A percentile compares a stretch with the other conserved stretches of the same genome.
Evolutionary conservation across 2,329 filamentous ascomycete genomes (phyloP).

Genomic region (Kalaharituber pfeilii): DNA sequence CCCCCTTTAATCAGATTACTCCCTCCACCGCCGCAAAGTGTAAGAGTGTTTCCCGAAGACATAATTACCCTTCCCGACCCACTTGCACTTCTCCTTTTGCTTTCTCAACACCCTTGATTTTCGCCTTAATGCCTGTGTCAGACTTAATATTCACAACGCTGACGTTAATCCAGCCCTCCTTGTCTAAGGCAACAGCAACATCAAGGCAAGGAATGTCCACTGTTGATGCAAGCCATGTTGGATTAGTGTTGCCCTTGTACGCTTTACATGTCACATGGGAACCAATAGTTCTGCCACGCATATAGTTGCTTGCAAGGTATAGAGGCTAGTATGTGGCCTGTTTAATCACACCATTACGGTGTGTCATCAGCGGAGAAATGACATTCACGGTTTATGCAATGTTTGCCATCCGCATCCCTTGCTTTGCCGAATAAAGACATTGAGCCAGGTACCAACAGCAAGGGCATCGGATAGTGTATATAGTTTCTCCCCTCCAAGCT

Average conservation of each 20-base stretch:
- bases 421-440: too few relatives aligned
- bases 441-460: too few relatives aligned
- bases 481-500: too few relatives aligned
- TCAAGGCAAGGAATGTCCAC: constrained; percentile 56
- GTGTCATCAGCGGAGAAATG: too few relatives aligned
- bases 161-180: constrained; percentile 43
- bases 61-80: constrained; percentile 45
- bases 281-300: constrained; percentile 46
- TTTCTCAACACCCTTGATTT: constrained; percentile 37
- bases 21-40: too few relatives aligned
- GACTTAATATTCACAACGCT: constrained; percentile 58
- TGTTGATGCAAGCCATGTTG: constrained; percentile 45
- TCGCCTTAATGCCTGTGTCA: constrained; percentile 40
- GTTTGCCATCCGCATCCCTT: too few relatives aligned
- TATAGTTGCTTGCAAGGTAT: too few relatives aligned
- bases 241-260: constrained; percentile 50
- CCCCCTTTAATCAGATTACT: too few relatives aligned
- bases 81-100: constrained; percentile 38
- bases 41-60: constrained; percentile 54
- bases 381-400: too few relatives aligned
- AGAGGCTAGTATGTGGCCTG: too few relatives aligned
- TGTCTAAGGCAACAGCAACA: constrained; percentile 44
- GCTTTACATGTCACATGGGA: constrained; percentile 45
- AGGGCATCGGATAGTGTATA: too few relatives aligned
- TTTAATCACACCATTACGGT: too few relatives aligned